A percentile compares a stretch with the other conserved stretches of the same genome.
These are phyloP conservation scores for Drechslerella stenobrocha DNA, from an alignment of 2,329 filamentous ascomycete genomes.

Conservation along the genomic window DNA sequence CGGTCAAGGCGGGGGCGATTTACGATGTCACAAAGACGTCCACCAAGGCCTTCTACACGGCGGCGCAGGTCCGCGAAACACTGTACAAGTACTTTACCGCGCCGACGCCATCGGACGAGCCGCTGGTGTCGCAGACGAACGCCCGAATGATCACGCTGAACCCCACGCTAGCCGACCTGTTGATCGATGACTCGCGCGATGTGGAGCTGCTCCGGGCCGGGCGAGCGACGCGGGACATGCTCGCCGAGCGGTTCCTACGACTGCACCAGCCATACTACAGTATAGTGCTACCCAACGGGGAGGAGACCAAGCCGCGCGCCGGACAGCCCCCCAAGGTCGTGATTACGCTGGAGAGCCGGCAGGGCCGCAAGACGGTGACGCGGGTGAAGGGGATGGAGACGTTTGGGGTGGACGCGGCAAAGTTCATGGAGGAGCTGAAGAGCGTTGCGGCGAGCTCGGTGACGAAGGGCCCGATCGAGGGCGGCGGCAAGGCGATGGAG, in stretches of 20 bases:
- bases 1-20: slow-evolving; percentile 40
- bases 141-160: slow-evolving; percentile 66
- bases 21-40: slow-evolving; percentile 28
- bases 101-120: slow-evolving; percentile 55
- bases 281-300: slow-evolving; percentile 61
- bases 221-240: slow-evolving; percentile 64
- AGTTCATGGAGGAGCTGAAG: slow-evolving; percentile 67
- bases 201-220: slow-evolving; percentile 64
- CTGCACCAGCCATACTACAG: slow-evolving; percentile 63
- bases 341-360: slow-evolving; percentile 66
- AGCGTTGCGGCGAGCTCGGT: slow-evolving; percentile 71
- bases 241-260: slow-evolving; percentile 64
- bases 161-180: slow-evolving; percentile 65
- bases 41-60: slow-evolving; percentile 63
- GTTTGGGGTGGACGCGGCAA: slow-evolving; percentile 65
- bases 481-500: slow-evolving; percentile 65
- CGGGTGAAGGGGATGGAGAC: slow-evolving; percentile 66
- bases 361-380: slow-evolving; percentile 68
- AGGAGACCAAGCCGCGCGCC: slow-evolving; percentile 64
- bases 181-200: slow-evolving; percentile 62
- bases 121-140: slow-evolving; percentile 63
- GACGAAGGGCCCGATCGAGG: slow-evolving; percentile 65
- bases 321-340: slow-evolving; percentile 65
- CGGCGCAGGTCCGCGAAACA: slow-evolving; percentile 63
- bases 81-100: slow-evolving; percentile 65